Evolutionary conservation across 2,329 filamentous ascomycete genomes (phyloP).

Genomic region (Conoideocrella luteorostrata): DNA sequence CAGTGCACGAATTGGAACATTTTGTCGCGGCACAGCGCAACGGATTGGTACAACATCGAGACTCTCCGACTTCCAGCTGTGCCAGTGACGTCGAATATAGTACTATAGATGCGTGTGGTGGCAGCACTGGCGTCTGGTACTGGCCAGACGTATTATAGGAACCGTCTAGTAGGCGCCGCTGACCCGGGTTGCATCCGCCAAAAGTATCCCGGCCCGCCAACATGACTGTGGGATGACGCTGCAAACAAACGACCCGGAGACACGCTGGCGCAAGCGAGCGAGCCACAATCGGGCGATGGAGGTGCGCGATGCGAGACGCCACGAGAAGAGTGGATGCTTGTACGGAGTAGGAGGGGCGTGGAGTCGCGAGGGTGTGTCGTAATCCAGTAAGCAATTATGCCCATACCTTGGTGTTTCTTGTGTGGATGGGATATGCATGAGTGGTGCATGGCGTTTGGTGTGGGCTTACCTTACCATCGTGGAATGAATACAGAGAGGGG

Average conservation of each 20-base stretch:
- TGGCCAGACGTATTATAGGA: too few species aligned
- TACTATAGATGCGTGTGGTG: too few species aligned
- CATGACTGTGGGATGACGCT: constrained; percentile 6
- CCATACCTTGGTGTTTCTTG: not conserved
- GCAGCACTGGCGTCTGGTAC: too few species aligned
- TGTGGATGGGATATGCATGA: constrained; percentile 5
- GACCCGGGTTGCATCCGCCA: constrained; percentile 2
- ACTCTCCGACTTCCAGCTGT: too few species aligned
- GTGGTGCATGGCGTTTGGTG: constrained; percentile 4
- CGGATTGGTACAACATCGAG: constrained; percentile 5
- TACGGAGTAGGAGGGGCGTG: not conserved
- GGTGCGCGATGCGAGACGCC: constrained; percentile 8
- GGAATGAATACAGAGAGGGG: not conserved
- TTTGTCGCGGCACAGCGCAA: constrained; percentile 8
- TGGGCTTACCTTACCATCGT: too few species aligned
- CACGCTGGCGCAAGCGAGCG: constrained; percentile 7
- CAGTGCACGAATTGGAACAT: constrained; percentile 3
- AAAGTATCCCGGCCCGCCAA: constrained; percentile 2
- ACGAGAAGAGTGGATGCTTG: constrained; percentile 6
- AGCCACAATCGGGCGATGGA: constrained; percentile 7
- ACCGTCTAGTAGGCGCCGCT: not conserved
- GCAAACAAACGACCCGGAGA: not conserved
- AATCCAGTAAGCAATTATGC: too few species aligned
- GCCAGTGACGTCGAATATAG: too few species aligned
- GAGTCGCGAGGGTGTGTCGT: not conserved